These are phyloP conservation scores for Penicillium sp. DNA, from an alignment of 2,329 filamentous ascomycete species.

Conservation along the genomic window DNA sequence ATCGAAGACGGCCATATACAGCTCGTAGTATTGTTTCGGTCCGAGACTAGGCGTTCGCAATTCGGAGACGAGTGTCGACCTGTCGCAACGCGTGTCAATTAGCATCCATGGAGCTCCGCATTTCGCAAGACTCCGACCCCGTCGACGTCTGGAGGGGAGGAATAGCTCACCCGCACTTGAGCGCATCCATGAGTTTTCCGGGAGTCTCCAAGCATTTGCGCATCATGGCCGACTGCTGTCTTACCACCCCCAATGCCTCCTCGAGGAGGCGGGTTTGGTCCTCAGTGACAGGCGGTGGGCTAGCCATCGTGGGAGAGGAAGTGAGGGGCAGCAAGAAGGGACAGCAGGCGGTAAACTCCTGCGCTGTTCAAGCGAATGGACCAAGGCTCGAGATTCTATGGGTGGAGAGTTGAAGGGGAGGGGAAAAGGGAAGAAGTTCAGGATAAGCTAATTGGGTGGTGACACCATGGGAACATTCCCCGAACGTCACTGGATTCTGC, in stretches of 20 bases:
- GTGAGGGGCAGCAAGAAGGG: conserved; percentile 21
- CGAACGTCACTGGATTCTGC: conserved; percentile 16
- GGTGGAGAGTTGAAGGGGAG: conserved; percentile 4
- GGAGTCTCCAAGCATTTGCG: conserved; percentile 95
- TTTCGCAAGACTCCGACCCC: conserved; percentile 11
- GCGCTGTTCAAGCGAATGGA: conserved; percentile 10
- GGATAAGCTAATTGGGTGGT: conserved; percentile 18
- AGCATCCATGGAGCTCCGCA: conserved; percentile 7
- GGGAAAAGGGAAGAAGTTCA: conserved; percentile 7
- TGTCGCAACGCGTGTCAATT: conserved; percentile 38
- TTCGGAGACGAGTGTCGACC: conserved; percentile 97
- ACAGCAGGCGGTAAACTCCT: conserved; percentile 27
- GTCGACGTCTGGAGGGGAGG: conserved; percentile 24
- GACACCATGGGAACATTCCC: conserved; percentile 13
- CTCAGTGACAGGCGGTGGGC: conserved; percentile 58
- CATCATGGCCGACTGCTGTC: conserved; percentile 95
- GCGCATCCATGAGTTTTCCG: conserved; percentile 97
- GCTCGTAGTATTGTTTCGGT: conserved; percentile 99
- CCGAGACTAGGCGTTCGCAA: conserved; percentile 92
- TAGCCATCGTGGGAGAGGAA: conserved; percentile 41
- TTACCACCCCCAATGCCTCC: conserved; percentile 91
- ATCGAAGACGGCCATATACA: conserved; percentile 99
- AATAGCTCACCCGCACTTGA: conserved; percentile 88
- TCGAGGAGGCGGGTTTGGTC: conserved; percentile 90
- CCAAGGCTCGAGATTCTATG: conserved; percentile 5